Evolutionary conservation across 345 rosid species (phyloP), one percentile per base, ranked within the genome.

Genomic region (Abelmoschus esculentus): DNA sequence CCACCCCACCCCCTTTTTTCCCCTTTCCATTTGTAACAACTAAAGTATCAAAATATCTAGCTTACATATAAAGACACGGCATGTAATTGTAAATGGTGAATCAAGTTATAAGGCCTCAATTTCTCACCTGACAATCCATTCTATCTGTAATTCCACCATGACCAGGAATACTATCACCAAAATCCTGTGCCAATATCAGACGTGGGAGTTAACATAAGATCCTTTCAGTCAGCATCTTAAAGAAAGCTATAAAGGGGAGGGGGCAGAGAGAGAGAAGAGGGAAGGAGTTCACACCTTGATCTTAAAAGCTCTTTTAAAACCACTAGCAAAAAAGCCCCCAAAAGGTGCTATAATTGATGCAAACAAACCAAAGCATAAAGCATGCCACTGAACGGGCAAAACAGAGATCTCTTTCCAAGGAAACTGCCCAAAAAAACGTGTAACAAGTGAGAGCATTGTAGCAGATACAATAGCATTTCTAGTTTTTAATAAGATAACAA

Each of bases 281-380:
- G 69, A 74, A 73, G 61, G 64, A 31, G 28, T 11, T 38, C 46
- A 7, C 63, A 91, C 99, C 97, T 95, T 95, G 79, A 91, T 74
- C 78, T 91, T 95, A 70, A 95, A 95, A 66, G 99, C 99, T 82
- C 99, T 85, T 73, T 95, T 95, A 49, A 95, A 95, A 66, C 99
- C 99, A 49, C 97, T 95, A 1, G 99, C 97, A 14, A 95, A 95
- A 80, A 95, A 95, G 18, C 99, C 99, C 70, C 99, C 99, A 57
- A 95, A 95, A 68, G 99, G 99, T 60, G 99, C 99, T 83, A 95
- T 95, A 53, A 95, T 95, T 52, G 99, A 95, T 72, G 99, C 96
- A 57, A 95, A 95, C 83, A 95, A 79, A 72, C 99, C 97, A 62
- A 91, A 87, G 58, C 91, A 90, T 67, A 95, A 64, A 67, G 93